Conservation (phyloP, 352 stramenopile species). For the Synura sp. region DNA sequence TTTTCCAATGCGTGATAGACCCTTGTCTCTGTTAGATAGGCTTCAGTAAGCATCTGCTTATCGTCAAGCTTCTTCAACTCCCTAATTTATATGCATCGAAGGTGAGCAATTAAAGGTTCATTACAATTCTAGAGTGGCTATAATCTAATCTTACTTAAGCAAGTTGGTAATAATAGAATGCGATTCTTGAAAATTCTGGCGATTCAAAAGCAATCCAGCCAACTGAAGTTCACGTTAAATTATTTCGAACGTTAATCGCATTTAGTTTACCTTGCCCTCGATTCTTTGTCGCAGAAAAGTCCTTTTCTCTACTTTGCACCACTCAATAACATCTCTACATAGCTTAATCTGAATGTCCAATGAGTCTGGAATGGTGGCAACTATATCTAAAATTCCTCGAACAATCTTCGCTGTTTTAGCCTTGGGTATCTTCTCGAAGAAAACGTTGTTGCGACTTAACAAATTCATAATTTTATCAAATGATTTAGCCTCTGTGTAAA, state of each 20-base stretch:
- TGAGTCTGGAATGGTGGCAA: conserved; percentile 77
- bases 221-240: no score
- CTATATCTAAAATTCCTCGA: conserved; percentile 94
- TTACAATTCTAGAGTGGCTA: no score
- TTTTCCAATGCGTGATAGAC: conserved; percentile 95
- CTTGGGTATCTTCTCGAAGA: conserved; percentile 71
- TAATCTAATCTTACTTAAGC: no score
- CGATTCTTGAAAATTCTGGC: no score
- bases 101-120: no score
- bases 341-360: conserved; percentile 90
- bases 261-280: conserved; percentile 80
- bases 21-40: conserved; percentile 94
- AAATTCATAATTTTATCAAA: neutral
- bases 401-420: conserved; percentile 98
- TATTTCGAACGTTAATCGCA: conserved; percentile 49
- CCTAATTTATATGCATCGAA: no score
- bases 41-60: conserved; percentile 98
- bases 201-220: no score
- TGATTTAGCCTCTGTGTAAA: neutral
- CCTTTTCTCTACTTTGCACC: conserved; percentile 85
- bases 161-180: no score
- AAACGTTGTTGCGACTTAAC: neutral
- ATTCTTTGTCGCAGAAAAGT: conserved; percentile 97
- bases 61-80: conserved; percentile 99
- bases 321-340: conserved; percentile 81